These are phyloP conservation scores for Ophiosphaerella korrae DNA, from an alignment of 2,329 filamentous ascomycete genomes.

Conservation along the genomic window DNA sequence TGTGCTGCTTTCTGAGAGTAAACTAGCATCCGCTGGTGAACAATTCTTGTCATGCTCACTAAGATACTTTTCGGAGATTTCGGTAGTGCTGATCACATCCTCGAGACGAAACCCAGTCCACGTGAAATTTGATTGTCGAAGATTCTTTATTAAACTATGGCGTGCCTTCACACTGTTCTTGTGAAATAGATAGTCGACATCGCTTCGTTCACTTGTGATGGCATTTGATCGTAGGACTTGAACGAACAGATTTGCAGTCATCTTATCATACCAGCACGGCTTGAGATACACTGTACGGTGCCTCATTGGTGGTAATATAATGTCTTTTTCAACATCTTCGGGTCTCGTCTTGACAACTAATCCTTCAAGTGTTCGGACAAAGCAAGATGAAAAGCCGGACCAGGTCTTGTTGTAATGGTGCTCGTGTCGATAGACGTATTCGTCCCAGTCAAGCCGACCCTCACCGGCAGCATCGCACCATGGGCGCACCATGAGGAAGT, in stretches of 20 bases:
- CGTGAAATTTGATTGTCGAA: slow-evolving; percentile 85
- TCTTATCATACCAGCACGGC: slow-evolving; percentile 81
- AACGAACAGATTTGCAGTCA: slow-evolving; percentile 83
- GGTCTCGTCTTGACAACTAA: slow-evolving; percentile 81
- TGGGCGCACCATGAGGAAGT: slow-evolving; percentile 77
- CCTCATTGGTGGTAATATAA: slow-evolving; percentile 70
- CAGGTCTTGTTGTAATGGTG: slow-evolving; percentile 59
- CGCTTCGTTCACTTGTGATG: slow-evolving; percentile 82
- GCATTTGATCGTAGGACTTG: slow-evolving; percentile 85
- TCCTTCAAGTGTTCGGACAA: slow-evolving; percentile 73
- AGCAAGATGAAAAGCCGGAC: slow-evolving; percentile 60
- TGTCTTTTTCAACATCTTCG: slow-evolving; percentile 69
- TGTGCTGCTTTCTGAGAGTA: slow-evolving; percentile 68
- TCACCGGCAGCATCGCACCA: slow-evolving; percentile 70
- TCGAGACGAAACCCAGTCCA: slow-evolving; percentile 73
- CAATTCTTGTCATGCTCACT: slow-evolving; percentile 65
- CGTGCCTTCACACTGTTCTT: slow-evolving; percentile 71
- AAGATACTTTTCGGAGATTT: slow-evolving; percentile 72
- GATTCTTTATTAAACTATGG: slow-evolving; percentile 72
- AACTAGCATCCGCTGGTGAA: slow-evolving; percentile 61
- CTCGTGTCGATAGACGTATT: slow-evolving; percentile 66
- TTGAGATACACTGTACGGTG: slow-evolving; percentile 76
- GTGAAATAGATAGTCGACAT: slow-evolving; percentile 89
- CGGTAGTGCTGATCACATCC: slow-evolving; percentile 68
- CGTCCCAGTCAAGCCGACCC: slow-evolving; percentile 72